Base-by-base conservation (phyloP, 768 basidiomycete species). In the Serpula lacrymans region DNA sequence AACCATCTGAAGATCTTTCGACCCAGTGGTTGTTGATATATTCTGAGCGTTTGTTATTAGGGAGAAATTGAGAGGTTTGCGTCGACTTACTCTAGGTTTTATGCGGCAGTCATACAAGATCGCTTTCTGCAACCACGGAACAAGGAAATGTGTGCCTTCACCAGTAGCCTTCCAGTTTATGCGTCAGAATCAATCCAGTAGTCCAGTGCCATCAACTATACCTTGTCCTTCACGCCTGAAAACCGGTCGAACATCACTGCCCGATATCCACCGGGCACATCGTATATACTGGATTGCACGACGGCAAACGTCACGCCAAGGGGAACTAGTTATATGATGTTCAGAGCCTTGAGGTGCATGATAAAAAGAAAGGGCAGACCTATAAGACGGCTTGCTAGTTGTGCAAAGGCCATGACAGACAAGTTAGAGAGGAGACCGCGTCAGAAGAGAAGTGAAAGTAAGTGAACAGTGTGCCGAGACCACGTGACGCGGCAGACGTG, bases 221-320 rank as follows among this genome's bases (percentile, higher is more conserved):
- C 93, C 72, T 75, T 65, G 57, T 84, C 74, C 64, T 84, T 83
- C 36, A 96, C 94, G 56, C 93, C 94, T 33, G 86, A 78, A 60
- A 99, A 97, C 54, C 95, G 77, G 66, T 98, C 95, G 67, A 99
- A 98, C 86, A 98, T 94, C 49, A 99, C 94, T 26, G 94, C 94
- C 42, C 88, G 76, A 66, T 83, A 92, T 30, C 94, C 94, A 51
- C 94, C 79, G 35, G 94, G 94, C 29, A 96, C 93, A 70, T 77
- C 75, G 42, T 78, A 77, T 26, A 78, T 64, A 44, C 77, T 82
- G 39, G 77, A 68, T 53, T 75, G 71, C 34, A 70, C 51, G 17
- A 59, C 60, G 25, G 63, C 71, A 37, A 68, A 55, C 41, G 70
- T 70, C 36, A 63, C 40, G 24, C 78, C 59, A 33, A 69, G 71